A percentile compares a stretch with the other conserved stretches of the same genome.
These are phyloP conservation scores for Komagataella populi DNA, from an alignment of 805 yeast species.

Conservation along the genomic window DNA sequence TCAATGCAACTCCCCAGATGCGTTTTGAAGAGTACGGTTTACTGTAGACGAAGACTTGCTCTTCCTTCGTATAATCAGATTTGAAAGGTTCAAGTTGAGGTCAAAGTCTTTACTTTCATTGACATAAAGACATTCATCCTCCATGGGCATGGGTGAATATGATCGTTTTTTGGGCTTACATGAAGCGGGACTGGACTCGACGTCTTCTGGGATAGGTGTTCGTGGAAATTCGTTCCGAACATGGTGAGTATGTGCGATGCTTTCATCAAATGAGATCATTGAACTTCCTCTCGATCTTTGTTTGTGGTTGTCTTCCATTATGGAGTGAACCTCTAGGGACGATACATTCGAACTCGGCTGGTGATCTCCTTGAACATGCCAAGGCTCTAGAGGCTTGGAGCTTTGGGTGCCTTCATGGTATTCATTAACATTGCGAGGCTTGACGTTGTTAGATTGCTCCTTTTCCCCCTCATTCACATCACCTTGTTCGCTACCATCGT, in stretches of 20 bases:
- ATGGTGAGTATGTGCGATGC: neutral
- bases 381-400: neutral
- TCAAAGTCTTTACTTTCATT: neutral
- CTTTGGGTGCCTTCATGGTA: neutral
- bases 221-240: neutral
- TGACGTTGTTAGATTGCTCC: constrained; percentile 10
- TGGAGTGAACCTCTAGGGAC: neutral
- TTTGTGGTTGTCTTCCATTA: neutral
- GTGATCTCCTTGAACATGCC: neutral
- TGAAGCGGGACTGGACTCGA: neutral
- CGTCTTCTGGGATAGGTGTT: neutral
- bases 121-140: neutral
- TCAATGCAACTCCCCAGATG: neutral
- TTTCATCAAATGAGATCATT: neutral
- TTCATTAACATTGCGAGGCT: constrained; percentile 1
- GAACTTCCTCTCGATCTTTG: neutral
- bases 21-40: neutral
- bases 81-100: neutral
- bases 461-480: constrained; percentile 12
- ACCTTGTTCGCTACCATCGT: constrained; percentile 5
- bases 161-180: neutral
- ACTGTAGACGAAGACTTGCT: neutral
- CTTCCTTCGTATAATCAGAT: neutral
- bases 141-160: neutral
- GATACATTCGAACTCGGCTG: neutral